phyloP scores from a whole-genome alignment of 257 asterid species.

The Leonotis leonurus region DNA sequence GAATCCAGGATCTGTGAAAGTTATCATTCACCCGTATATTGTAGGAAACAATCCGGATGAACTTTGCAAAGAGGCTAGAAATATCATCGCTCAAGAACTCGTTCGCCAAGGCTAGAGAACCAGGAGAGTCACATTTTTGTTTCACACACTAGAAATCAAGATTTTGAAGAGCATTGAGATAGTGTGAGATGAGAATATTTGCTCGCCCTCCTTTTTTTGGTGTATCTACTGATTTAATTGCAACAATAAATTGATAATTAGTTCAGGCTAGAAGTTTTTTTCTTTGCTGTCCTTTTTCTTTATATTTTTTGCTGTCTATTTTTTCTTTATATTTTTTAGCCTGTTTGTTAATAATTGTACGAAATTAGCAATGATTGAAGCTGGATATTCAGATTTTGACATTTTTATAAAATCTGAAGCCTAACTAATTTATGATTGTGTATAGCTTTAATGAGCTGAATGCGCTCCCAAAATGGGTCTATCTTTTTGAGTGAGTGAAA shows the following conservation, averaged over 20 bases:
- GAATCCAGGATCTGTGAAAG: slow-evolving; percentile 66
- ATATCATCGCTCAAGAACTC: slow-evolving; percentile 56
- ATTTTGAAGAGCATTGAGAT: slow-evolving; percentile 6
- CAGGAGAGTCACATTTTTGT: background rate
- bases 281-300: background rate
- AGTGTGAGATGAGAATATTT: slow-evolving; percentile 14
- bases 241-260: slow-evolving; percentile 1
- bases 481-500: no score
- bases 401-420: background rate
- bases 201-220: background rate
- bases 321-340: background rate
- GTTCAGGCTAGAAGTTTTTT: no score
- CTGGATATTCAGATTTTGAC: background rate
- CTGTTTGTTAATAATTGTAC: background rate
- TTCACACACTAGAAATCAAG: background rate
- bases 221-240: background rate
- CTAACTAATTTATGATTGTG: background rate
- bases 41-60: slow-evolving; percentile 49
- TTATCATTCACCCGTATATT: slow-evolving; percentile 61
- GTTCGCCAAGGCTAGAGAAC: slow-evolving; percentile 30
- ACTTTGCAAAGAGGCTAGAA: slow-evolving; percentile 64
- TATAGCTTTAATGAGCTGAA: background rate
- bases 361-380: background rate
- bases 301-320: background rate
- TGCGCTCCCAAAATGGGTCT: no score